Percentiles rank a stretch among this genome's conserved stretches.
phyloP scores from a whole-genome alignment of 208 protist genomes.

The Leishmania gerbilli region DNA sequence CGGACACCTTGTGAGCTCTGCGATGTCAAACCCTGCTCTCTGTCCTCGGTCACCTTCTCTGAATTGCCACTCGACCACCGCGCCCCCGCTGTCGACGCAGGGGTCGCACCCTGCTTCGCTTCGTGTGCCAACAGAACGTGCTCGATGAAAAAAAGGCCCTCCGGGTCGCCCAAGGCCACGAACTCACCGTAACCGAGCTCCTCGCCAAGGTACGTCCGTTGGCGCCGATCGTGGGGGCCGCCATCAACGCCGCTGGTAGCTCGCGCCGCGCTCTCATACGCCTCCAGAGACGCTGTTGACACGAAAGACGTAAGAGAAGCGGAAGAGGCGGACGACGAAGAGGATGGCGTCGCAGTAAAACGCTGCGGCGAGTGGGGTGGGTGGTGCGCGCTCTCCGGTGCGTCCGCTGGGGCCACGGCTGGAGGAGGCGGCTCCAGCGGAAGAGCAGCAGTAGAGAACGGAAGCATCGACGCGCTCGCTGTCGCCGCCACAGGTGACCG shows the following conservation, averaged over 20 bases:
- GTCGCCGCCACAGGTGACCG: not conserved
- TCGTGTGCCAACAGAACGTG: constrained; percentile 22
- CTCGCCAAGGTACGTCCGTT: constrained; percentile 1
- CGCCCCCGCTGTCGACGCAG: not conserved
- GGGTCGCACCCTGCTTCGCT: not conserved
- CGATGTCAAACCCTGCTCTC: not conserved
- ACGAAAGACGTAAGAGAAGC: constrained; percentile 9
- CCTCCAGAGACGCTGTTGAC: constrained; percentile 21
- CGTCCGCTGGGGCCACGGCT: not conserved
- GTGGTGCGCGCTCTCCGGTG: not conserved
- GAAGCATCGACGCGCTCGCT: not conserved
- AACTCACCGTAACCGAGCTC: constrained; percentile 21
- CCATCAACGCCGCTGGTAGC: not conserved
- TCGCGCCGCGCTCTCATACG: constrained; percentile 6
- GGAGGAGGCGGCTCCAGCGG: not conserved
- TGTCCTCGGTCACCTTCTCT: not conserved
- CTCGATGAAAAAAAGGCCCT: constrained; percentile 32
- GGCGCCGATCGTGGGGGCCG: not conserved
- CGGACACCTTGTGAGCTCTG: not conserved
- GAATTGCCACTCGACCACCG: not conserved
- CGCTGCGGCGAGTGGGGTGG: not conserved
- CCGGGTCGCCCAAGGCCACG: constrained; percentile 10
- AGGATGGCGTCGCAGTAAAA: not conserved
- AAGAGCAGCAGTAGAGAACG: not conserved
- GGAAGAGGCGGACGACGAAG: constrained; percentile 9